A percentile compares a stretch with the other conserved stretches of the same genome.
Evolutionary conservation across 495 filamentous ascomycete species (phyloP).

Genomic region (Aspergillus carlsbadensis): DNA sequence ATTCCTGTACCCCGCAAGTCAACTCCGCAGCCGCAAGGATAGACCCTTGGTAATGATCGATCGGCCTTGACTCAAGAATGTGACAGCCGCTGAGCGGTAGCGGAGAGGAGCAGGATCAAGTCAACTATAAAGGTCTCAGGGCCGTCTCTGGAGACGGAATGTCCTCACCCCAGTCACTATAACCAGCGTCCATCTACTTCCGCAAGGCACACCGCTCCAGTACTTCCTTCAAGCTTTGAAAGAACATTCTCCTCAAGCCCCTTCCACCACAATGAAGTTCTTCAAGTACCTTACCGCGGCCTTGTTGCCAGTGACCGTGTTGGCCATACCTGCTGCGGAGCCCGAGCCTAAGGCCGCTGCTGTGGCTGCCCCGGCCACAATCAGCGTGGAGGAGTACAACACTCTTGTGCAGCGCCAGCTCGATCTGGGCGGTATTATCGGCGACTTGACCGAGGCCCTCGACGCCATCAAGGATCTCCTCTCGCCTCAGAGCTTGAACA

Average conservation of each 20-base stretch:
- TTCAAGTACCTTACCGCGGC: constrained; percentile 15
- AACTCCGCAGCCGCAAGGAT: constrained; percentile 6
- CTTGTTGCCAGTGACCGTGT: constrained; percentile 10
- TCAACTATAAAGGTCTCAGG: constrained; percentile 8
- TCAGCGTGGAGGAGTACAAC: constrained; percentile 6
- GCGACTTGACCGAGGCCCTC: constrained; percentile 8
- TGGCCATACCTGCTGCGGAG: constrained; percentile 10
- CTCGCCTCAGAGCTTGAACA: constrained; percentile 17
- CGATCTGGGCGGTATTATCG: constrained; percentile 4
- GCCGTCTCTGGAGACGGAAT: background rate
- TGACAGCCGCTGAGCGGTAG: constrained; percentile 4
- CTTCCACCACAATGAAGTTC: constrained; percentile 13
- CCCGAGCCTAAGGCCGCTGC: constrained; percentile 6
- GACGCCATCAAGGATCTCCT: constrained; percentile 10
- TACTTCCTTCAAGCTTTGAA: background rate
- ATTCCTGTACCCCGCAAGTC: constrained; percentile 11
- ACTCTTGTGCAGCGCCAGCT: constrained; percentile 2
- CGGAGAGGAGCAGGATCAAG: background rate
- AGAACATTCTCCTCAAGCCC: background rate
- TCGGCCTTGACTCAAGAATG: constrained; percentile 8
- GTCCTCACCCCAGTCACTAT: background rate
- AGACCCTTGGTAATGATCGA: background rate
- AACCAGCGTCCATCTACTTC: background rate
- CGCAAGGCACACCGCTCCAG: background rate
- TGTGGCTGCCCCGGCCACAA: background rate